Percentiles rank a stretch among this genome's conserved stretches.
Conservation (phyloP, 2,329 filamentous ascomycete species). For the Immersiporthe knoxdaviesiana region DNA sequence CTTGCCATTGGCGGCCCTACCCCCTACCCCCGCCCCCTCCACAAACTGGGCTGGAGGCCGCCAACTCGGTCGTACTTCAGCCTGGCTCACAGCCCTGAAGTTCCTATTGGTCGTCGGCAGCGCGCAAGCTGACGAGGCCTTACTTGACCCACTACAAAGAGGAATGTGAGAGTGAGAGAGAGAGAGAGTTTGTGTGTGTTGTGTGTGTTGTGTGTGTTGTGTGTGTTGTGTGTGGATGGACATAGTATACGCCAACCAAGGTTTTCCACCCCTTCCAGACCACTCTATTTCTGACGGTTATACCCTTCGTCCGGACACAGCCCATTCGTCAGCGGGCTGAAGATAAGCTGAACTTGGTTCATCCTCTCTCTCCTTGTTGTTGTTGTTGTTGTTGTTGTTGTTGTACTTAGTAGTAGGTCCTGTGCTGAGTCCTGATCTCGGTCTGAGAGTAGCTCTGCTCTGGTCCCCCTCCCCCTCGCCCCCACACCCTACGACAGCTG, state of each 20-base stretch:
- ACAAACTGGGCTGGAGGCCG: conserved; percentile 22
- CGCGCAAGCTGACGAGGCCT: conserved; percentile 21
- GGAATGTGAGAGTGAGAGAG: no score
- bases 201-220: no score
- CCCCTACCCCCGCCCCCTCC: conserved; percentile 7
- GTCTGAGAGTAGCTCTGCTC: not conserved
- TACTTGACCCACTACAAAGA: not conserved
- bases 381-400: no score
- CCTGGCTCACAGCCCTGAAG: conserved; percentile 21
- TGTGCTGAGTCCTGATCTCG: not conserved
- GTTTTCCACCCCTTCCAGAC: not conserved
- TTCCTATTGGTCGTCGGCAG: conserved; percentile 17
- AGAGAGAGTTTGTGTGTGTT: no score
- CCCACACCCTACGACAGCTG: not conserved
- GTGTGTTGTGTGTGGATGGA: not conserved
- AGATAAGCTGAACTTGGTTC: not conserved
- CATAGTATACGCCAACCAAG: not conserved
- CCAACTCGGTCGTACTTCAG: conserved; percentile 21
- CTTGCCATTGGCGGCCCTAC: conserved; percentile 7
- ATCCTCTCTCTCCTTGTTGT: not conserved
- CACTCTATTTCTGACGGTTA: conserved; percentile 1
- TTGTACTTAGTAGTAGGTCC: not conserved
- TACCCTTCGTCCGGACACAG: conserved; percentile 10
- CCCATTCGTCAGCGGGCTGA: not conserved
- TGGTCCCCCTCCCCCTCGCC: not conserved